Evolutionary conservation across 164 flowering plant genomes (phyloP).

Genomic region (Chimonanthus praecox): DNA sequence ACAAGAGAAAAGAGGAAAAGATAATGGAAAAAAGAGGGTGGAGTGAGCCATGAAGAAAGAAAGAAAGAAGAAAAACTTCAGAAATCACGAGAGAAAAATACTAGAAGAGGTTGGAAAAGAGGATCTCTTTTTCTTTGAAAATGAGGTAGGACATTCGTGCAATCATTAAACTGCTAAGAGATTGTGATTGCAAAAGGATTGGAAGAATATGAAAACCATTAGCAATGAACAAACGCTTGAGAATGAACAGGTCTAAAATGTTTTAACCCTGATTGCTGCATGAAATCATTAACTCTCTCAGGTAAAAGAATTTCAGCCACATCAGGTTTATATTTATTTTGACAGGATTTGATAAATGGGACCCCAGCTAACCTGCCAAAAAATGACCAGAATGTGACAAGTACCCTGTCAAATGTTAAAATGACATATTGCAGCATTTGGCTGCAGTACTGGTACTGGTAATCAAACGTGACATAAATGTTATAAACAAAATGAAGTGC

Average conservation of each 20-base stretch:
- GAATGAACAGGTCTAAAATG: neutral
- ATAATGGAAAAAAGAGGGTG: no score
- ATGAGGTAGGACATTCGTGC: neutral
- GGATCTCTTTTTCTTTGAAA: neutral
- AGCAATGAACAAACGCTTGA: neutral
- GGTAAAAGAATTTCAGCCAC: no score
- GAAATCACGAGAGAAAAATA: neutral
- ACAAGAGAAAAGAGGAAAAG: constrained; percentile 4
- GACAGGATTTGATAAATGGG: no score
- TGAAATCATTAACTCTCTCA: no score
- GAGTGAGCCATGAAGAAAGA: neutral
- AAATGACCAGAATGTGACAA: no score
- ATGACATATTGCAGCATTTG: no score
- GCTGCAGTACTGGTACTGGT: no score
- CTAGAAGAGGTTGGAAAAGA: neutral
- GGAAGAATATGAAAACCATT: neutral
- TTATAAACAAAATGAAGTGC: neutral
- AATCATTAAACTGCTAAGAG: neutral
- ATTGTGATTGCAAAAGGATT: neutral
- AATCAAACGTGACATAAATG: no score
- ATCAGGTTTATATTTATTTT: no score
- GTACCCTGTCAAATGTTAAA: no score
- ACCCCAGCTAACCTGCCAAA: no score
- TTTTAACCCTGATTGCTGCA: no score
- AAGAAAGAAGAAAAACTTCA: neutral